Evolutionary conservation across 306 rosid species (phyloP).

Genomic region (Ormosia emarginata): DNA sequence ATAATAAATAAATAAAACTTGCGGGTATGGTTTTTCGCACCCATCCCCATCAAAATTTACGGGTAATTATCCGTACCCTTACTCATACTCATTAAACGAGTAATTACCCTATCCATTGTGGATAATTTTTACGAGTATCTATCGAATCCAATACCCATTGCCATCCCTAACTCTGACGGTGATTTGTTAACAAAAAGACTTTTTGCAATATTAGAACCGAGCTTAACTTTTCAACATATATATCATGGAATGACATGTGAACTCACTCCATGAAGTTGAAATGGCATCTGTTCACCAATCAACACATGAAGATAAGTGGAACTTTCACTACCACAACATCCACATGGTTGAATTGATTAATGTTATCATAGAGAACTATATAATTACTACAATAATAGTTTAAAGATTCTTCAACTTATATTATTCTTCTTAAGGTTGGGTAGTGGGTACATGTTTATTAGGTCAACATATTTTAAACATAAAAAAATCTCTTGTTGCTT

Average conservation of each 20-base stretch:
- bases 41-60: too few species aligned
- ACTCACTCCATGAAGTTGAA: background rate
- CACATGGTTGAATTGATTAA: background rate
- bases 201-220: background rate
- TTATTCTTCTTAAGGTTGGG: background rate
- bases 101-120: too few species aligned
- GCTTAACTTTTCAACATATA: background rate
- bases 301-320: conserved; percentile 7
- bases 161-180: background rate
- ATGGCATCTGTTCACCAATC: conserved; percentile 16
- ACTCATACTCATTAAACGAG: too few species aligned
- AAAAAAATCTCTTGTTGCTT: too few species aligned
- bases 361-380: background rate
- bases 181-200: background rate
- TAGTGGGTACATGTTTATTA: too few species aligned
- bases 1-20: too few species aligned
- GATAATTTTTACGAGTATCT: too few species aligned
- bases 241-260: background rate
- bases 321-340: background rate
- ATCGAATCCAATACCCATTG: too few species aligned
- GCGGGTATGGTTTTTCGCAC: too few species aligned
- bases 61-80: too few species aligned
- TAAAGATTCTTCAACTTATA: background rate
- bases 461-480: too few species aligned
- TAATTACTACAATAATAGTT: background rate